Conservation (phyloP, 768 basidiomycete species). For the Cystofilobasidium capitatum region DNA sequence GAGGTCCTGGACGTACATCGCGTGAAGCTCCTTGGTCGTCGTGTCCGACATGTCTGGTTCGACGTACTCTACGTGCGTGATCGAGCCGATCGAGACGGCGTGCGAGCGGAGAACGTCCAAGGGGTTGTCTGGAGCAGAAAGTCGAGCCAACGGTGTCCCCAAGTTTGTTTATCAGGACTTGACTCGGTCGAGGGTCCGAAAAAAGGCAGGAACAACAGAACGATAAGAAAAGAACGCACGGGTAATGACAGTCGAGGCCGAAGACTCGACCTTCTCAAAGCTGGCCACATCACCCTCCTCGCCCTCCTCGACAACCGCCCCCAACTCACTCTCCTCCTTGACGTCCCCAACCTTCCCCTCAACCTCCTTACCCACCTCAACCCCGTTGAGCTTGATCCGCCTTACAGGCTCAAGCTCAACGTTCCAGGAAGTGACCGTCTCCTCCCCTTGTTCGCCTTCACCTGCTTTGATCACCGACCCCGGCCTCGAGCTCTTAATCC, state of each 20-base stretch:
- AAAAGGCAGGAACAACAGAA: neutral
- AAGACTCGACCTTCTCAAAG: constrained; percentile 30
- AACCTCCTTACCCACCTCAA: constrained; percentile 42
- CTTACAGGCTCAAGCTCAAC: constrained; percentile 25
- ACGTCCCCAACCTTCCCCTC: constrained; percentile 36
- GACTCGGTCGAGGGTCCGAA: too few relatives aligned
- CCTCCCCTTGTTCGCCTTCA: neutral
- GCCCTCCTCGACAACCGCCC: constrained; percentile 26
- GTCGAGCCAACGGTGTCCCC: too few relatives aligned
- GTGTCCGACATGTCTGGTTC: constrained; percentile 41
- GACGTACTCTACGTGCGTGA: constrained; percentile 81
- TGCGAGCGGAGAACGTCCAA: constrained; percentile 57
- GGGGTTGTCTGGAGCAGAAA: constrained; percentile 45
- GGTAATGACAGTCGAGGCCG: neutral
- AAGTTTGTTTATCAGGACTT: too few relatives aligned
- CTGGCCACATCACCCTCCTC: constrained; percentile 35
- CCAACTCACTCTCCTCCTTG: constrained; percentile 33
- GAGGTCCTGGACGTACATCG: neutral
- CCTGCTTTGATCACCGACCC: neutral
- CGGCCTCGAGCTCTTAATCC: constrained; percentile 15
- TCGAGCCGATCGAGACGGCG: constrained; percentile 76
- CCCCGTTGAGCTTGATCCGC: constrained; percentile 8
- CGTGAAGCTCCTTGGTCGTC: neutral
- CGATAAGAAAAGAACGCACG: neutral
- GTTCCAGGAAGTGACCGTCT: constrained; percentile 42